These are phyloP conservation scores for Leccinum subspadiceum DNA, from an alignment of 1,284 basidiomycete species.

Conservation along the genomic window DNA sequence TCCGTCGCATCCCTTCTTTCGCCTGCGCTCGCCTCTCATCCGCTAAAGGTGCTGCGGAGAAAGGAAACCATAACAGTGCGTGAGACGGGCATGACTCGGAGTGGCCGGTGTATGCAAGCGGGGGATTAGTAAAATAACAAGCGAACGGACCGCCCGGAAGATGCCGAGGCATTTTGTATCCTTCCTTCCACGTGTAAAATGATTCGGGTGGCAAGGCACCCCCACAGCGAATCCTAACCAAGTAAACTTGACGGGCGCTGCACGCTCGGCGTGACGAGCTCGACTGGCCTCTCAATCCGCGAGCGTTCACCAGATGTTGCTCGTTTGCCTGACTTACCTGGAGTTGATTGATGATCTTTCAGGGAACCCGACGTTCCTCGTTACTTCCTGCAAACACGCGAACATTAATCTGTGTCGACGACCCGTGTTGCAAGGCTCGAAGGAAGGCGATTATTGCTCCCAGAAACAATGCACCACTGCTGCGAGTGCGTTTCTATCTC, in stretches of 20 bases:
- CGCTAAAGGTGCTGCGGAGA: too few relatives aligned
- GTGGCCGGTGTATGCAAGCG: too few relatives aligned
- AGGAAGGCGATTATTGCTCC: neutral
- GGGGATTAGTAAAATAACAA: too few relatives aligned
- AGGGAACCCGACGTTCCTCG: neutral
- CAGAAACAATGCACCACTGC: too few relatives aligned
- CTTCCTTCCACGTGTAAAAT: too few relatives aligned
- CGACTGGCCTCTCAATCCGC: neutral
- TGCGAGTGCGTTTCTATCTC: too few relatives aligned
- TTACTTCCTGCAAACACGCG: neutral
- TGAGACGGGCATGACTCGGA: too few relatives aligned
- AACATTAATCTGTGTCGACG: neutral
- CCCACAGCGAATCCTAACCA: neutral
- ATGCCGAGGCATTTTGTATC: neutral
- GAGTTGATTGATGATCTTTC: neutral
- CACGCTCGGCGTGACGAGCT: too few relatives aligned
- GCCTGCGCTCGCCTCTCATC: too few relatives aligned
- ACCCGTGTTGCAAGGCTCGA: neutral
- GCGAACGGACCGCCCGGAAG: neutral
- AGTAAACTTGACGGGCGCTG: neutral
- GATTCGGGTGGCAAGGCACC: too few relatives aligned
- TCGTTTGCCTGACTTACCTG: neutral
- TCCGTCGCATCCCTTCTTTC: too few relatives aligned
- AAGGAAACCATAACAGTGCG: too few relatives aligned
- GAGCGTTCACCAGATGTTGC: neutral